These are phyloP conservation scores for Lipomyces mesembrius DNA, from an alignment of 805 yeast genomes.

Conservation along the genomic window DNA sequence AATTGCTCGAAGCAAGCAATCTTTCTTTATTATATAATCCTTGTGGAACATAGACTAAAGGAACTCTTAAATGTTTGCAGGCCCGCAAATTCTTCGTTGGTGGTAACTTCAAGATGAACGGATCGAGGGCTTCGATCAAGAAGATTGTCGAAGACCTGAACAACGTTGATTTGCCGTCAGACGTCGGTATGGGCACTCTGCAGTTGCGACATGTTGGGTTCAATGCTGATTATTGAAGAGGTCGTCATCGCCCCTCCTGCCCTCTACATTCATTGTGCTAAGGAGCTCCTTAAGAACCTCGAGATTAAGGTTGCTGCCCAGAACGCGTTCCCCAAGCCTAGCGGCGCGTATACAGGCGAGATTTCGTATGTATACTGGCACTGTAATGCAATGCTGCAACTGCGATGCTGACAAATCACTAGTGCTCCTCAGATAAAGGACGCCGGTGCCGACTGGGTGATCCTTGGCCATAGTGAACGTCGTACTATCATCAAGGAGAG, in stretches of 20 bases:
- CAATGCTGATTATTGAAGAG: slow-evolving; percentile 45
- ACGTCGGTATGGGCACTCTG: slow-evolving; percentile 54
- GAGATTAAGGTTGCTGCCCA: slow-evolving; percentile 87
- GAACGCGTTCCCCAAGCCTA: slow-evolving; percentile 81
- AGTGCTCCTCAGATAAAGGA: slow-evolving; percentile 82
- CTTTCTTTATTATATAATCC: neutral
- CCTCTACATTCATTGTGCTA: slow-evolving; percentile 82
- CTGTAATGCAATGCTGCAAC: neutral
- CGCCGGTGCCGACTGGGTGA: slow-evolving; percentile 90
- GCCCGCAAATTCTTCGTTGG: slow-evolving; percentile 96
- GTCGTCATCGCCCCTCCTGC: slow-evolving; percentile 97
- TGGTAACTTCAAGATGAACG: slow-evolving; percentile 99
- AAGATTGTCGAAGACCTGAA: slow-evolving; percentile 83
- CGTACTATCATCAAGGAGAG: slow-evolving; percentile 89
- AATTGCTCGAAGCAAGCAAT: neutral
- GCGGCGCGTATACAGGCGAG: slow-evolving; percentile 99
- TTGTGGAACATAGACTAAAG: neutral
- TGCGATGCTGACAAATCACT: neutral
- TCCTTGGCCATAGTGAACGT: slow-evolving; percentile 98
- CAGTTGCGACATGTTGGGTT: neutral
- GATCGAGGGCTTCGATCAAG: slow-evolving; percentile 82
- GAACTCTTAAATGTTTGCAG: slow-evolving; percentile 44
- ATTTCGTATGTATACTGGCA: slow-evolving; percentile 53
- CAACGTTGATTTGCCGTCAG: slow-evolving; percentile 69
- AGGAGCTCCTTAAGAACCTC: slow-evolving; percentile 63